phyloP scores from a whole-genome alignment of 768 basidiomycete species.

The Roridomyces roridus region DNA sequence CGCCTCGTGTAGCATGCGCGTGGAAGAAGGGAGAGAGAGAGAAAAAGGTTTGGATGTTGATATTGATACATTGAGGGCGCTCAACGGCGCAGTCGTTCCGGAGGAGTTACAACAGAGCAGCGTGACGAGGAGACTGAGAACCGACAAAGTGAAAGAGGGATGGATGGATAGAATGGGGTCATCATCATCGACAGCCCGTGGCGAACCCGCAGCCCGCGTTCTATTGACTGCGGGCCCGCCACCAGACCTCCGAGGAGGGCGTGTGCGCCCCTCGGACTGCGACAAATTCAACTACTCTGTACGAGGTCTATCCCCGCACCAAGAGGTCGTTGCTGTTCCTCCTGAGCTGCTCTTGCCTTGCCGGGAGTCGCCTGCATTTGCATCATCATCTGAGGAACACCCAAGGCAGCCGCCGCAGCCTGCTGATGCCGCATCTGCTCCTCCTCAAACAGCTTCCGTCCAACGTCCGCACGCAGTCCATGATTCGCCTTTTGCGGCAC shows the following conservation, averaged over 20 bases:
- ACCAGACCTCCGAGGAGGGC: no score
- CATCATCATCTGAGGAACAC: no score
- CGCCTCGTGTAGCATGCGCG: no score
- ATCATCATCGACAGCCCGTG: slow-evolving; percentile 14
- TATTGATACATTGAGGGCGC: no score
- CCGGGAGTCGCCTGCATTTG: background rate
- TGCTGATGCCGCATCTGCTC: slow-evolving; percentile 58
- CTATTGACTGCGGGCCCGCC: slow-evolving; percentile 18
- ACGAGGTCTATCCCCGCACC: slow-evolving; percentile 53
- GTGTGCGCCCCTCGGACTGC: no score
- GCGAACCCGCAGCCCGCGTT: background rate
- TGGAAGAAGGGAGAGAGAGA: no score
- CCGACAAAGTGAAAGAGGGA: background rate
- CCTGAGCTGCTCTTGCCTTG: slow-evolving; percentile 34
- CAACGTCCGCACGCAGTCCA: slow-evolving; percentile 67
- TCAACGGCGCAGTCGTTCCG: background rate
- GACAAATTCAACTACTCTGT: slow-evolving; percentile 32
- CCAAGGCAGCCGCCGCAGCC: slow-evolving; percentile 30
- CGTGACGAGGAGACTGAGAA: background rate
- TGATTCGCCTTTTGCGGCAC: slow-evolving; percentile 45
- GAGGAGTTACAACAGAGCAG: slow-evolving; percentile 17
- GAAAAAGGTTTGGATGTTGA: no score
- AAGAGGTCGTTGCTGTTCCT: slow-evolving; percentile 23
- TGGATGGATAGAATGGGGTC: slow-evolving; percentile 6
- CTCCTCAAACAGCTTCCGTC: slow-evolving; percentile 73